These are phyloP conservation scores for Chlamydomonas reinhardtii DNA, from an alignment of 163 green algal genomes.

Conservation along the genomic window DNA sequence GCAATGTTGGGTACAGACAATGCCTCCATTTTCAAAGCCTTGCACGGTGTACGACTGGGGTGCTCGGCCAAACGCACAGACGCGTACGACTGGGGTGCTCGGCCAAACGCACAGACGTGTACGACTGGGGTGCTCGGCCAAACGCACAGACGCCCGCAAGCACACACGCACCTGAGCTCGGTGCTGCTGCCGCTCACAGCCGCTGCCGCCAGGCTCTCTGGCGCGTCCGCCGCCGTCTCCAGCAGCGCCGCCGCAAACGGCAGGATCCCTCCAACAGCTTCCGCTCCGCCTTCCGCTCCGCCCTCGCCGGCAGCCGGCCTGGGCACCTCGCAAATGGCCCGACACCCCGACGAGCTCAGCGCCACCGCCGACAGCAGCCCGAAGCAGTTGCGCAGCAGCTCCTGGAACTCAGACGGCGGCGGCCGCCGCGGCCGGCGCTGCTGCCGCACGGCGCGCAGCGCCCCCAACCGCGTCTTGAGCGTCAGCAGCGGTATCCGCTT, in stretches of 20 bases:
- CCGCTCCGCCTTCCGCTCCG: too few relatives aligned
- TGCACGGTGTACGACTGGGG: too few relatives aligned
- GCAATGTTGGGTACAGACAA: too few relatives aligned
- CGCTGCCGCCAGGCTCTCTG: not conserved
- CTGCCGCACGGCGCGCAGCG: not conserved
- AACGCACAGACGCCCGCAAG: too few relatives aligned
- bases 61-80: too few relatives aligned
- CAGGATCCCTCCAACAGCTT: not conserved
- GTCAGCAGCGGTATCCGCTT: not conserved
- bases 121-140: too few relatives aligned
- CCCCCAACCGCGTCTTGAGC: not conserved
- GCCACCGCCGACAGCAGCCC: slow-evolving; percentile 24
- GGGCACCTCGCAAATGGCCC: not conserved
- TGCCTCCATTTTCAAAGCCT: too few relatives aligned
- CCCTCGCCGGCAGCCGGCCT: not conserved
- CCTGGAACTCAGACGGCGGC: not conserved
- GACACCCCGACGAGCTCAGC: not conserved
- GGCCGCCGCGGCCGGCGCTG: not conserved
- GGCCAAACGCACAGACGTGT: too few relatives aligned
- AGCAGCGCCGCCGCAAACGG: slow-evolving; percentile 8
- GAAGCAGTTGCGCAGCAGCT: slow-evolving; percentile 9
- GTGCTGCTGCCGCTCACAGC: slow-evolving; percentile 1
- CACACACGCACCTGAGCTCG: slow-evolving; percentile 14
- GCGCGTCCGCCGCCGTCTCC: not conserved
- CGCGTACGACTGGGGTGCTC: too few relatives aligned